Evolutionary conservation across 2,329 filamentous ascomycete genomes (phyloP), one percentile per base, ranked within the genome.

Genomic region (Iodosphaeria phyllophila): DNA sequence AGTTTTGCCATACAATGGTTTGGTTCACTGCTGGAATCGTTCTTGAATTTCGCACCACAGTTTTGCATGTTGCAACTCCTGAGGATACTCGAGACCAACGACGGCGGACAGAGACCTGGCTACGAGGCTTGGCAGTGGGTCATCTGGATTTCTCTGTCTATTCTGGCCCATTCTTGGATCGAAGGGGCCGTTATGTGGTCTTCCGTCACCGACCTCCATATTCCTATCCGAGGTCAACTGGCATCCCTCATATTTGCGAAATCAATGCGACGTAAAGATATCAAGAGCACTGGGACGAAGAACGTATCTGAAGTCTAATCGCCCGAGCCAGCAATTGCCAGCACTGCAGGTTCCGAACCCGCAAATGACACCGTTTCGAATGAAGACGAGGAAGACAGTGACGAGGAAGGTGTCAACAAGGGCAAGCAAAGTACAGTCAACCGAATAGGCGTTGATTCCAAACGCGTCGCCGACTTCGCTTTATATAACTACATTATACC

Each of bases 171-270:
- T 36, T 52, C 57, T 12, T 74, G 64, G 53, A 45, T 75, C 16
- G 74, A 80, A 37, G 54, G 64, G 2, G 73, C 65, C 54, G 45
- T 75, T 10, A 71, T 64, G 36, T 83, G 74, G 72, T 50, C 74
- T 23, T 66, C 65, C 0, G 72, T 63, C 45, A 58, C 63, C 1
- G 60, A 67, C 25, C 42, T 84, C 8, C 59, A 60, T 22, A 56
- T 80, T 13, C 73, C 75, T 0, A 52, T 84, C 10, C 67, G 74
- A 25, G 62, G 69, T 15, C 72, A 83, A 37, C 51, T 89, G 3
- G 69, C 74, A 2, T 63, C 74, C 1, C 56, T 82, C 6, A 64
- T 86, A 10, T 86, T 84, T 36, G 64, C 73, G 30, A 89, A 89
- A 44, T 65, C 75, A 0, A 68, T 83, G 57, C 62, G 73, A 21